Evolutionary conservation across 2,329 filamentous ascomycete species (phyloP).

Genomic region (Pseudogymnoascus sp.): DNA sequence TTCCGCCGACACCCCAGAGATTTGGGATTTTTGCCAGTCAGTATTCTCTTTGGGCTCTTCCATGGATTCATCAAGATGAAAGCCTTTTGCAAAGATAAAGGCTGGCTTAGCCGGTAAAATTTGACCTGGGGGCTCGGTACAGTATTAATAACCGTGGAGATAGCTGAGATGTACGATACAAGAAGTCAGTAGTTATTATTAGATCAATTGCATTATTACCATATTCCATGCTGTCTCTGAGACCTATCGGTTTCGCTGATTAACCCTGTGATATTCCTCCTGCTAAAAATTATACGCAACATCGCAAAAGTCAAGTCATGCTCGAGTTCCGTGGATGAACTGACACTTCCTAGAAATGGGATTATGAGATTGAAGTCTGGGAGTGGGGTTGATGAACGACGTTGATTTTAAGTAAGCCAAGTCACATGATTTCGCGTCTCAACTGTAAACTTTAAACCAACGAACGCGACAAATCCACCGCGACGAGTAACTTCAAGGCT

Average conservation of each 20-base stretch:
- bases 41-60: conserved; percentile 83
- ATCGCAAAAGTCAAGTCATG: not conserved
- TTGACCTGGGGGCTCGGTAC: not conserved
- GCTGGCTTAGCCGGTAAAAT: not conserved
- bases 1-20: conserved; percentile 79
- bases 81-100: conserved; percentile 38
- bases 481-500: conserved; percentile 7
- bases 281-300: not conserved
- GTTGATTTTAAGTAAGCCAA: not conserved
- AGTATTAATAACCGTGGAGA: not conserved
- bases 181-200: not conserved
- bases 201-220: not conserved
- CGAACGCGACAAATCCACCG: not conserved
- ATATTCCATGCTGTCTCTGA: not conserved
- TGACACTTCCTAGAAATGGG: too few relatives aligned
- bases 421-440: not conserved
- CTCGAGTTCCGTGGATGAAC: not conserved
- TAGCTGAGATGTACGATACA: not conserved
- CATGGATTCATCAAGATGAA: conserved; percentile 90
- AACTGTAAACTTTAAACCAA: not conserved
- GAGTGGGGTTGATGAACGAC: too few relatives aligned
- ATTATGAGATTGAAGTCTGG: not conserved
- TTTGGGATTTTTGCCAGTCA: conserved; percentile 70
- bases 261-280: not conserved
- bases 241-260: not conserved